Evolutionary conservation across 306 rosid genomes (phyloP).

Genomic region (Pyrus communis): DNA sequence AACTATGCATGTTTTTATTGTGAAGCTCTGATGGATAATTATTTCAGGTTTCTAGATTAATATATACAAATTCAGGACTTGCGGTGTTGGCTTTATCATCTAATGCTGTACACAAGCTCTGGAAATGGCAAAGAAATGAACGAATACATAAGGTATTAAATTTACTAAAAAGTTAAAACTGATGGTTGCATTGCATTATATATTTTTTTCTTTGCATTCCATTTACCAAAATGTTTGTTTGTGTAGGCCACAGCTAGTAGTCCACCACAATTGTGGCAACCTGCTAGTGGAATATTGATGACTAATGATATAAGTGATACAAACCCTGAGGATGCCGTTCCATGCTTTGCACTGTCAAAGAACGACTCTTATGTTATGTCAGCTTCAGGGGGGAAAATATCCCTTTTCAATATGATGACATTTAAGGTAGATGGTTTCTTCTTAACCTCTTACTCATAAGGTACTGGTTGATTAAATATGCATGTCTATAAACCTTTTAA

Average conservation of each 20-base stretch:
- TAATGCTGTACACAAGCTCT: slow-evolving; percentile 96
- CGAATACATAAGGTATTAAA: slow-evolving; percentile 58
- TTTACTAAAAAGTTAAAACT: slow-evolving; percentile 1
- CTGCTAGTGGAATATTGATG: slow-evolving; percentile 95
- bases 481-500: background rate
- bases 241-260: slow-evolving; percentile 68
- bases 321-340: slow-evolving; percentile 89
- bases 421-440: slow-evolving; percentile 61
- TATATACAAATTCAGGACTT: slow-evolving; percentile 90
- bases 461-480: background rate
- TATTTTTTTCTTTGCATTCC: slow-evolving; percentile 15
- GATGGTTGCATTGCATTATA: slow-evolving; percentile 13
- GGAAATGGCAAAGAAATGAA: slow-evolving; percentile 98
- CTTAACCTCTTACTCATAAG: background rate
- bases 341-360: slow-evolving; percentile 98
- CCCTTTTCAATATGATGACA: slow-evolving; percentile 99
- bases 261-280: slow-evolving; percentile 93
- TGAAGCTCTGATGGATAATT: slow-evolving; percentile 18
- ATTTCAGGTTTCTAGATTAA: slow-evolving; percentile 87
- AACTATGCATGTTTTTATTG: background rate
- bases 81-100: slow-evolving; percentile 92
- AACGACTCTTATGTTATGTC: slow-evolving; percentile 98
- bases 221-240: slow-evolving; percentile 19
- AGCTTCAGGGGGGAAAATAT: slow-evolving; percentile 98
- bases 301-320: slow-evolving; percentile 86